Evolutionary conservation across 805 yeast genomes (phyloP), one percentile per base, ranked within the genome.

Genomic region (Candida dajiaensis): DNA sequence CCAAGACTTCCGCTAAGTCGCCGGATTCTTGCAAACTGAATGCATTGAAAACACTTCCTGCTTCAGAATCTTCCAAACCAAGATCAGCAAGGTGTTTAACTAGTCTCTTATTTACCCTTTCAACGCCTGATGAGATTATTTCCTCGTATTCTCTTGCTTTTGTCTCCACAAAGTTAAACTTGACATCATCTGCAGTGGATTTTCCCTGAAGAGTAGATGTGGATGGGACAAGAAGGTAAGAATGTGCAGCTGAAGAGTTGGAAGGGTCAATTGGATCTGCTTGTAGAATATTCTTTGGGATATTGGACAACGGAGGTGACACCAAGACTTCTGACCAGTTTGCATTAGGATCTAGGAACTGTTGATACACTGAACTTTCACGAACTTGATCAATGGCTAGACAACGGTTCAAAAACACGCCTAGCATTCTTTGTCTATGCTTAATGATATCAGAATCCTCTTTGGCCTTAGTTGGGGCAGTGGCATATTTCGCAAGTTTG

Each of bases 341-440:
- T n/a, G 89, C 80, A 54, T 89, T 90, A 6, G 98, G 96, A 60
- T 89, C 94, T 49, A 94, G 64, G 57, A 94, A 94, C 57, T 82
- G 80, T 41, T 81, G 78, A 54, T 89, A 86, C 35, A 85, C 81
- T 22, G 76, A 74, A 53, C 84, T 76, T 28, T 74, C 74, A 40
- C 82, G 69, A 15, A 94, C 72, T 50, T 73, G 76, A 2, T 72
- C 70, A 44, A 82, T 80, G 7, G 69, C 63, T 40, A 80, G 61
- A 64, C 98, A 92, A 55, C 92, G 76, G 60, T 86, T 89, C 53
- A 94, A 69, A 59, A 94, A 94, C 19, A 82, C 85, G 0, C 84
- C 73, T 33, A 90, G 76, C 78, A 86, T 78, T 45, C 96, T 70
- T 57, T 83, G 85, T 46, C 97, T 73, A 59, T 81, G 86, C 45